phyloP scores from a whole-genome alignment of 768 basidiomycete genomes.

The Melanogaster broomeanus region DNA sequence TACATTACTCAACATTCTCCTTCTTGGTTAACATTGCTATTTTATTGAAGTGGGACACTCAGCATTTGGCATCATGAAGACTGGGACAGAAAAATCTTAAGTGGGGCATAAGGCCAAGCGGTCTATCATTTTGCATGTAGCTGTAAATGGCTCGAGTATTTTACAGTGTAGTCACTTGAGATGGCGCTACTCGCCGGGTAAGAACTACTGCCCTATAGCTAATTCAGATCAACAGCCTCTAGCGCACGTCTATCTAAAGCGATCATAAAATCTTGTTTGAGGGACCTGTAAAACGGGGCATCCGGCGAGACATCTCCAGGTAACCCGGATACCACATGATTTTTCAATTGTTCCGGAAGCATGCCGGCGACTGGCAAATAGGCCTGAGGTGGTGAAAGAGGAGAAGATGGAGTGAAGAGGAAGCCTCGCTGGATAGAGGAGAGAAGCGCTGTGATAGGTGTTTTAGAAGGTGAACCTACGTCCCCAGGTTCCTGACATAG shows the following conservation, averaged over 20 bases:
- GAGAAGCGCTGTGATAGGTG: conserved; percentile 67
- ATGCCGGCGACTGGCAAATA: conserved; percentile 29
- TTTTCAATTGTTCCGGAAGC: conserved; percentile 7
- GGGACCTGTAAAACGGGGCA: conserved; percentile 8
- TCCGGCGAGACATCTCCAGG: not conserved
- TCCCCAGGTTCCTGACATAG: conserved; percentile 3
- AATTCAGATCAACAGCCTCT: conserved; percentile 19
- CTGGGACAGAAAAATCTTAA: no score
- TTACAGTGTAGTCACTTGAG: no score
- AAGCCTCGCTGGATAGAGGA: conserved; percentile 68
- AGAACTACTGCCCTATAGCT: no score
- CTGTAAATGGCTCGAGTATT: no score
- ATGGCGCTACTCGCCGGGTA: no score
- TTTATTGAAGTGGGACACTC: no score
- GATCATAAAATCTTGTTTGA: conserved; percentile 12
- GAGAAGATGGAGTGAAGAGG: conserved; percentile 61
- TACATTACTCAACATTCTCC: no score
- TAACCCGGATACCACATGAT: not conserved
- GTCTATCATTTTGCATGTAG: no score
- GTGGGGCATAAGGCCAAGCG: no score
- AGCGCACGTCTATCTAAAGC: conserved; percentile 25
- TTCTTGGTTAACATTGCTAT: no score
- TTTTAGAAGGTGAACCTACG: conserved; percentile 36
- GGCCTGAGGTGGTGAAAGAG: conserved; percentile 57
- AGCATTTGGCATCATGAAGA: no score